Percentiles rank a stretch among this genome's conserved stretches.
Evolutionary conservation across 768 basidiomycete species (phyloP).

Genomic region (Polyporus arcularius): DNA sequence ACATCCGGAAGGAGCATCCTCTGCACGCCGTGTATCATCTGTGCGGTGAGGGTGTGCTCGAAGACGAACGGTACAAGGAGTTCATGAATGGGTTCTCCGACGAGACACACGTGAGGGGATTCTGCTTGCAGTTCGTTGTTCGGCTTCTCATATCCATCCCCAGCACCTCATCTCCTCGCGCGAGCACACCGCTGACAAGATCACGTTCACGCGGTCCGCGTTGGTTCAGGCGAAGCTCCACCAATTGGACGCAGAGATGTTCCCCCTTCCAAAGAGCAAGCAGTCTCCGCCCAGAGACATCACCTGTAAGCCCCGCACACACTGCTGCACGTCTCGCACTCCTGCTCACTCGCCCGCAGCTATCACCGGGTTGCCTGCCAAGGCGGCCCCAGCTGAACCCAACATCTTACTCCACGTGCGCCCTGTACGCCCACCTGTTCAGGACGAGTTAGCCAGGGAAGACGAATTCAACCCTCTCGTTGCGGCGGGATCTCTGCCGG

Average conservation of each 20-base stretch:
- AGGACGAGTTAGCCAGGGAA: slow-evolving; percentile 31
- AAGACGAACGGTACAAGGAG: slow-evolving; percentile 63
- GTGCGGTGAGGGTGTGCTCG: slow-evolving; percentile 68
- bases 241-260: slow-evolving; percentile 70
- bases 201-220: slow-evolving; percentile 75
- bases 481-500: slow-evolving; percentile 15
- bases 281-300: slow-evolving; percentile 43
- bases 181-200: slow-evolving; percentile 57
- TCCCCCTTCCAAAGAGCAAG: slow-evolving; percentile 63
- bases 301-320: slow-evolving; percentile 12
- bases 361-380: slow-evolving; percentile 49
- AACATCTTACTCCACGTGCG: slow-evolving; percentile 47
- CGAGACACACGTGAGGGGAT: slow-evolving; percentile 55
- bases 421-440: slow-evolving; percentile 44
- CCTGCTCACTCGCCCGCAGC: slow-evolving; percentile 3
- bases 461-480: slow-evolving; percentile 34
- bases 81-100: slow-evolving; percentile 74
- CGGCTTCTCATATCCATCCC: slow-evolving; percentile 7
- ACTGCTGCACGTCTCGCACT: not conserved
- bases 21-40: slow-evolving; percentile 69
- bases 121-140: not conserved
- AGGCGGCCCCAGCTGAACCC: slow-evolving; percentile 43
- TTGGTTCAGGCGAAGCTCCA: slow-evolving; percentile 72
- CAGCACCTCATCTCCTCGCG: slow-evolving; percentile 79
- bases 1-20: slow-evolving; percentile 42